A percentile compares a stretch with the other conserved stretches of the same genome.
Evolutionary conservation across 2,329 filamentous ascomycete species (phyloP).

Genomic region (Phaeosphaeria sp.): DNA sequence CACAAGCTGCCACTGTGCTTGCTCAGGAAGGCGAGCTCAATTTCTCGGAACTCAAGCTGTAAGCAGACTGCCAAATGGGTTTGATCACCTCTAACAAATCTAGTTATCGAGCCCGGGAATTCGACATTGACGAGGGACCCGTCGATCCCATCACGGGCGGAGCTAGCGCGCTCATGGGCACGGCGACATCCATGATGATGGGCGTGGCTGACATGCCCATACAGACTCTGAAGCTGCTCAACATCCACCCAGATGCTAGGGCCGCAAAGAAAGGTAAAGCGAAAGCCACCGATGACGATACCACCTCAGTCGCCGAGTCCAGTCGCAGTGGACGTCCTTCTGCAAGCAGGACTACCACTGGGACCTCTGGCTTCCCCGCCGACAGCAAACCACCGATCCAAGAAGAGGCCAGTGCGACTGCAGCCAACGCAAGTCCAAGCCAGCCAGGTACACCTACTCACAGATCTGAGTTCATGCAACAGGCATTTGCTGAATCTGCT

Average conservation of each 20-base stretch:
- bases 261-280: constrained; percentile 36
- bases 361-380: constrained; percentile 17
- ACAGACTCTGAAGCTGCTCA: constrained; percentile 59
- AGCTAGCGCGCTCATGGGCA: constrained; percentile 79
- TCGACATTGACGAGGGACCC: constrained; percentile 49
- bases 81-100: constrained; percentile 11
- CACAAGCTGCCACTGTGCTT: constrained; percentile 47
- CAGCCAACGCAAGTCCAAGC: constrained; percentile 8
- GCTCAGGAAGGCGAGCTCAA: constrained; percentile 45
- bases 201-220: constrained; percentile 76
- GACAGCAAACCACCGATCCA: constrained; percentile 21
- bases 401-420: constrained; percentile 4
- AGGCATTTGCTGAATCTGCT: constrained; percentile 40
- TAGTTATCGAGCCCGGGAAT: constrained; percentile 48
- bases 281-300: constrained; percentile 17
- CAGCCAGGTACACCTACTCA: constrained; percentile 30
- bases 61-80: constrained; percentile 14
- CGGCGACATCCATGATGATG: constrained; percentile 81
- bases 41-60: constrained; percentile 49
- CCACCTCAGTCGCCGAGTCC: constrained; percentile 20
- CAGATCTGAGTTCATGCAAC: constrained; percentile 39
- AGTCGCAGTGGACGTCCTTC: constrained; percentile 18
- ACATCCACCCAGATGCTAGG: constrained; percentile 51
- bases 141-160: constrained; percentile 57
- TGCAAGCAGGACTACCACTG: constrained; percentile 20